phyloP scores from a whole-genome alignment of 768 basidiomycete genomes.

The Mycena vitilis region DNA sequence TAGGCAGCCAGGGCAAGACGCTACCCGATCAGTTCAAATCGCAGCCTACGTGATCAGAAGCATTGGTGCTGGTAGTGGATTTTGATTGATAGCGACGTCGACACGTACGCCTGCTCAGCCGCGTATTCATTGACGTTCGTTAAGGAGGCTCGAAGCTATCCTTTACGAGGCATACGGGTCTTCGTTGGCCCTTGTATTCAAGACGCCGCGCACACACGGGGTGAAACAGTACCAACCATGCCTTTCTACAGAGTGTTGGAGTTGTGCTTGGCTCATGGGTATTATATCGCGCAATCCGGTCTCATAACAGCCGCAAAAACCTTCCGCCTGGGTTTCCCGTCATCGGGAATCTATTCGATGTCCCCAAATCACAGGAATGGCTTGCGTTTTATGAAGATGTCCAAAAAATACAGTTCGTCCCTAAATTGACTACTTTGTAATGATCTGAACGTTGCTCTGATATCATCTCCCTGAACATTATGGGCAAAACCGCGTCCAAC shows the following conservation, averaged over 20 bases:
- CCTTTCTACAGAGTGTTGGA: background rate
- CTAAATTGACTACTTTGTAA: no score
- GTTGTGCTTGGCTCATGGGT: background rate
- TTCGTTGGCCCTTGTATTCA: background rate
- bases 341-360: conserved; percentile 12
- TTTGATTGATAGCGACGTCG: no score
- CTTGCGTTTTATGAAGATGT: conserved; percentile 22
- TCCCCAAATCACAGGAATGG: conserved; percentile 18
- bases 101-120: no score
- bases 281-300: background rate
- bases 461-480: conserved; percentile 15
- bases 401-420: conserved; percentile 16
- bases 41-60: no score
- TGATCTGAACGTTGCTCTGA: background rate
- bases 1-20: no score
- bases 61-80: no score
- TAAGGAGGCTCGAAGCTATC: no score
- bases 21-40: no score
- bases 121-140: no score
- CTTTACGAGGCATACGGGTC: no score
- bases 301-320: background rate
- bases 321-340: conserved; percentile 20
- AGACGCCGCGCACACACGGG: background rate
- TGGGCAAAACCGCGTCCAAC: conserved; percentile 64
- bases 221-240: no score